These are phyloP conservation scores for Colletotrichum kahawae DNA, from an alignment of 2,329 filamentous ascomycete genomes.

Conservation along the genomic window DNA sequence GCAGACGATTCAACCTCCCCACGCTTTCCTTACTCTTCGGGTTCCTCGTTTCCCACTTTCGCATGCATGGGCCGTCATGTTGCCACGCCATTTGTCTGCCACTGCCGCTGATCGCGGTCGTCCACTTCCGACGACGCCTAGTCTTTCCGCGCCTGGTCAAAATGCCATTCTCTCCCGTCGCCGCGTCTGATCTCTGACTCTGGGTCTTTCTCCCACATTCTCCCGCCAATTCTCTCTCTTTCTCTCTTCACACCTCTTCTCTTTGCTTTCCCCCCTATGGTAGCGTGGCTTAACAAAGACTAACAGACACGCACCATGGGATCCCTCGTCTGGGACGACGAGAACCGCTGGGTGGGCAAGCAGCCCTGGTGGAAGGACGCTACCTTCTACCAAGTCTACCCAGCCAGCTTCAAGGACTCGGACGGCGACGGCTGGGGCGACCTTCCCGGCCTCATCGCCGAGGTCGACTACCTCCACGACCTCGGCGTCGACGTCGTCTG, in stretches of 20 bases:
- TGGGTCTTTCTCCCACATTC: neutral
- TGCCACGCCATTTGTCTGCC: slow-evolving; percentile 5
- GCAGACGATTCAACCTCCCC: neutral
- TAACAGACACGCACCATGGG: slow-evolving; percentile 32
- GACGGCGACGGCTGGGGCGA: slow-evolving; percentile 69
- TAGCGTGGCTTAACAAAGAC: neutral
- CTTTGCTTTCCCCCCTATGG: neutral
- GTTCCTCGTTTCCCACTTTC: neutral
- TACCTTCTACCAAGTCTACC: slow-evolving; percentile 59
- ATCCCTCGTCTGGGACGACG: slow-evolving; percentile 33
- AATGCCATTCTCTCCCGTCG: slow-evolving; percentile 10
- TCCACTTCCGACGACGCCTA: neutral
- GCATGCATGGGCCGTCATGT: neutral
- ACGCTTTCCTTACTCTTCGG: neutral
- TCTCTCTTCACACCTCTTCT: neutral
- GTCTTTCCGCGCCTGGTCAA: neutral
- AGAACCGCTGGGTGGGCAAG: slow-evolving; percentile 35
- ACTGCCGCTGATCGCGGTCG: slow-evolving; percentile 1
- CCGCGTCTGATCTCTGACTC: neutral
- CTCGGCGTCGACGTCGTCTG: slow-evolving; percentile 69
- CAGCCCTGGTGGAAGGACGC: slow-evolving; percentile 52
- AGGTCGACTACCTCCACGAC: slow-evolving; percentile 67
- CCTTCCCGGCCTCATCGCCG: slow-evolving; percentile 66
- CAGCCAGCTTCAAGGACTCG: slow-evolving; percentile 62
- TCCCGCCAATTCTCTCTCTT: neutral